These are phyloP conservation scores for Colletotrichum tropicicola DNA, from an alignment of 2,329 filamentous ascomycete genomes.

Conservation along the genomic window DNA sequence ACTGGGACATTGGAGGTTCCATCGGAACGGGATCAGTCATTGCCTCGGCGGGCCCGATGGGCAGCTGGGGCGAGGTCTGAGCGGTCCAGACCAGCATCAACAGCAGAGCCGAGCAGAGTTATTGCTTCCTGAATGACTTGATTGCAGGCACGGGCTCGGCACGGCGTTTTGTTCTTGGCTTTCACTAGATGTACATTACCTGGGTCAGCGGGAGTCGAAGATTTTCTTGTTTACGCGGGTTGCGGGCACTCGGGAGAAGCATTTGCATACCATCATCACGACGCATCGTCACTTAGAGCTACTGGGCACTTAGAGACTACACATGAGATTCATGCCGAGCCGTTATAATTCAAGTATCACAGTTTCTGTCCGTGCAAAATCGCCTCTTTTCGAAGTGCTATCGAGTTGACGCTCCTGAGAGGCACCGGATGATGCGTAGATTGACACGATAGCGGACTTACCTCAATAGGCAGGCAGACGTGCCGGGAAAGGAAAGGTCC, in stretches of 20 bases:
- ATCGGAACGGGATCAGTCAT: conserved; percentile 79
- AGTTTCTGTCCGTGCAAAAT: too few species aligned
- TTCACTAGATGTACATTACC: conserved; percentile 15
- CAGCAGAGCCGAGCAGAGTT: neutral
- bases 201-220: conserved; percentile 11
- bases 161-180: neutral
- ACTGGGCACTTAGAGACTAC: conserved; percentile 3
- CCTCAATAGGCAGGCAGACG: neutral
- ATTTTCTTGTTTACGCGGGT: neutral
- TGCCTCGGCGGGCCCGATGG: conserved; percentile 72
- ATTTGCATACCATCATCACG: conserved; percentile 15
- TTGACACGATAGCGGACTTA: neutral
- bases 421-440: conserved; percentile 1
- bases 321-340: neutral
- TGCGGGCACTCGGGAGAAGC: neutral
- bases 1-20: conserved; percentile 90
- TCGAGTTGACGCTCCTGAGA: neutral
- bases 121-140: neutral
- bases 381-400: neutral
- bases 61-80: conserved; percentile 81
- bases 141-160: neutral
- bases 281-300: conserved; percentile 11
- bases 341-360: neutral
- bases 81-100: neutral
- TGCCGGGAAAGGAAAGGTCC: conserved; percentile 5